Evolutionary conservation across 352 stramenopile species (phyloP).

Genomic region (Blastocystis sp.): DNA sequence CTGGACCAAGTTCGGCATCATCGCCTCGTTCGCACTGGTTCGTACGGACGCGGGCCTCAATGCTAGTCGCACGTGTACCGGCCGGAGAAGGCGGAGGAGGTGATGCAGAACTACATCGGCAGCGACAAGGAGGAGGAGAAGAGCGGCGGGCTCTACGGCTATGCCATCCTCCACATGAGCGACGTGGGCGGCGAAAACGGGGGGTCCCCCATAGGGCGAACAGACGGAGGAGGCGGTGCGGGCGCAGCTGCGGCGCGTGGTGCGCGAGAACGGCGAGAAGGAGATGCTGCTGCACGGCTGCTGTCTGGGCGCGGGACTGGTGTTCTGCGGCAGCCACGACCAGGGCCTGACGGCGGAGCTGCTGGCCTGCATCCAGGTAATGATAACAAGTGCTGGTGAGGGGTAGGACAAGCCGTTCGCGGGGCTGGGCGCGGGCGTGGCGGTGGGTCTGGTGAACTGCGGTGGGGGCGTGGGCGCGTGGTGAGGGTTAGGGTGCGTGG

Average conservation of each 20-base stretch:
- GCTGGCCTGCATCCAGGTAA: conserved; percentile 77
- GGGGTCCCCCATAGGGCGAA: not conserved
- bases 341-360: conserved; percentile 30
- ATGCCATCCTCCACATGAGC: conserved; percentile 73
- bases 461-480: not conserved
- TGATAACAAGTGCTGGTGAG: conserved; percentile 80
- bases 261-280: conserved; percentile 78
- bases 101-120: conserved; percentile 79
- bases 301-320: conserved; percentile 92
- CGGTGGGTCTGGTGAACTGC: conserved; percentile 87
- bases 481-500: conserved; percentile 75
- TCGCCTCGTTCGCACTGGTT: conserved; percentile 92
- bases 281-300: conserved; percentile 95
- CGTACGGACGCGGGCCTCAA: conserved; percentile 76
- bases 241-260: not conserved
- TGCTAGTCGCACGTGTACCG: conserved; percentile 89
- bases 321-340: conserved; percentile 72
- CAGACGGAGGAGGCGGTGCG: not conserved
- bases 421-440: conserved; percentile 91
- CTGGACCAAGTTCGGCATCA: conserved; percentile 98
- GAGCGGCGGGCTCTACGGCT: conserved; percentile 88
- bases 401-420: conserved; percentile 93
- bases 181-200: conserved; percentile 77
- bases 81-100: conserved; percentile 92
- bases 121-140: conserved; percentile 87